Percentiles rank a stretch among this genome's conserved stretches.
phyloP scores from a whole-genome alignment of 208 protist genomes.

The Trypanosoma mega region DNA sequence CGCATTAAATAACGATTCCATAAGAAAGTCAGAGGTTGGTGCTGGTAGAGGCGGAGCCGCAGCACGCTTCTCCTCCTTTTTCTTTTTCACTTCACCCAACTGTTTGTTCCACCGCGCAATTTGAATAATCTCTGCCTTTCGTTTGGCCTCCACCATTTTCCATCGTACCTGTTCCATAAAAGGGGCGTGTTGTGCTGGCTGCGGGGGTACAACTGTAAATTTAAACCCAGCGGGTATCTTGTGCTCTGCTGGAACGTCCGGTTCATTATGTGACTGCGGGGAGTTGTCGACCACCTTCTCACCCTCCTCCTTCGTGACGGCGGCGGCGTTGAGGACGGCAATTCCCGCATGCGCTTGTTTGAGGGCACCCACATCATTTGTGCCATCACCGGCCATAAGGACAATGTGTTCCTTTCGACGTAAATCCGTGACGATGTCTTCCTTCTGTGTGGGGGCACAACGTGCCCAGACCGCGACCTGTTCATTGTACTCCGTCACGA shows the following conservation, averaged over 20 bases:
- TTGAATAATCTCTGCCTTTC: slow-evolving; percentile 81
- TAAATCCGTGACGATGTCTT: slow-evolving; percentile 85
- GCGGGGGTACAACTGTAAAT: slow-evolving; percentile 73
- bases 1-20: slow-evolving; percentile 89
- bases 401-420: slow-evolving; percentile 86
- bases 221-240: slow-evolving; percentile 83
- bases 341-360: slow-evolving; percentile 99
- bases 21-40: slow-evolving; percentile 74
- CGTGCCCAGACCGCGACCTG: slow-evolving; percentile 89
- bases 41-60: slow-evolving; percentile 29
- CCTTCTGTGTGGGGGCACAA: slow-evolving; percentile 89
- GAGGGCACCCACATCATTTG: slow-evolving; percentile 99
- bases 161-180: slow-evolving; percentile 79
- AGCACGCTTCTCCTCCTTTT: slow-evolving; percentile 50
- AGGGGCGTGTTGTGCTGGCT: slow-evolving; percentile 50
- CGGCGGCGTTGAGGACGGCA: slow-evolving; percentile 91
- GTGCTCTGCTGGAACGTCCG: slow-evolving; percentile 70
- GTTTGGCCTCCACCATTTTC: slow-evolving; percentile 81
- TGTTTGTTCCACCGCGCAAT: slow-evolving; percentile 81
- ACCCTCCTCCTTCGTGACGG: slow-evolving; percentile 42
- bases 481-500: slow-evolving; percentile 76
- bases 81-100: slow-evolving; percentile 55
- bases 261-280: slow-evolving; percentile 86
- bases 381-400: slow-evolving; percentile 93
- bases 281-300: slow-evolving; percentile 31